phyloP scores from a whole-genome alignment of 495 filamentous ascomycete genomes.

The Penicillium ochrochloron region DNA sequence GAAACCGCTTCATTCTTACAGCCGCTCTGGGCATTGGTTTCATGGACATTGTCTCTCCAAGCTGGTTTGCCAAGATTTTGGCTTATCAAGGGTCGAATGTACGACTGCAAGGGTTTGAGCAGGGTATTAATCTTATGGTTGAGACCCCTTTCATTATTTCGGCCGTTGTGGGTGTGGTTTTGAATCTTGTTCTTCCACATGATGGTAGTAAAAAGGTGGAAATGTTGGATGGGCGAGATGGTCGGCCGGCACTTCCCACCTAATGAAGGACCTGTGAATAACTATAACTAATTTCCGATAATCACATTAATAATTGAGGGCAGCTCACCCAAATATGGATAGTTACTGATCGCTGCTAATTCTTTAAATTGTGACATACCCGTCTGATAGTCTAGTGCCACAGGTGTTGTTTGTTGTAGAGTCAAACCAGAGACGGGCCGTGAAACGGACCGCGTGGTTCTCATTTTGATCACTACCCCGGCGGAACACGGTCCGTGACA shows the following conservation, averaged over 20 bases:
- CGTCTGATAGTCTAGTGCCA: too few species aligned
- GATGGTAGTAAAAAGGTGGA: slow-evolving; percentile 17
- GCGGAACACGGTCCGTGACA: slow-evolving; percentile 6
- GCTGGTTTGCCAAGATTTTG: slow-evolving; percentile 71
- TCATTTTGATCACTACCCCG: background rate
- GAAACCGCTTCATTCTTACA: slow-evolving; percentile 83
- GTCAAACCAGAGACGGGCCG: slow-evolving; percentile 12
- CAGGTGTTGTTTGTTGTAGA: background rate
- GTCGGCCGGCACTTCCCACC: slow-evolving; percentile 14
- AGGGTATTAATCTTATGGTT: slow-evolving; percentile 75
- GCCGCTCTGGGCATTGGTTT: slow-evolving; percentile 72
- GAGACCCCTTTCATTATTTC: slow-evolving; percentile 68
- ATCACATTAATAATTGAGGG: background rate
- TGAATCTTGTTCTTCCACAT: slow-evolving; percentile 64
- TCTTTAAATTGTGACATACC: too few species aligned
- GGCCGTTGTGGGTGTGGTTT: slow-evolving; percentile 65
- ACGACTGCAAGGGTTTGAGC: slow-evolving; percentile 71
- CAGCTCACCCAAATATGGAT: background rate
- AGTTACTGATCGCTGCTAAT: background rate
- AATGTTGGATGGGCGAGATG: slow-evolving; percentile 5
- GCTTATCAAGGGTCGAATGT: slow-evolving; percentile 67
- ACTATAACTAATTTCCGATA: too few species aligned
- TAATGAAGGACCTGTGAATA: background rate
- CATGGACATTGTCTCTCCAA: slow-evolving; percentile 76
- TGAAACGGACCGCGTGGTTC: slow-evolving; percentile 4